Percentiles rank a stretch among this genome's conserved stretches.
Evolutionary conservation across 805 yeast species (phyloP).

Genomic region (Kazachstania africana): DNA sequence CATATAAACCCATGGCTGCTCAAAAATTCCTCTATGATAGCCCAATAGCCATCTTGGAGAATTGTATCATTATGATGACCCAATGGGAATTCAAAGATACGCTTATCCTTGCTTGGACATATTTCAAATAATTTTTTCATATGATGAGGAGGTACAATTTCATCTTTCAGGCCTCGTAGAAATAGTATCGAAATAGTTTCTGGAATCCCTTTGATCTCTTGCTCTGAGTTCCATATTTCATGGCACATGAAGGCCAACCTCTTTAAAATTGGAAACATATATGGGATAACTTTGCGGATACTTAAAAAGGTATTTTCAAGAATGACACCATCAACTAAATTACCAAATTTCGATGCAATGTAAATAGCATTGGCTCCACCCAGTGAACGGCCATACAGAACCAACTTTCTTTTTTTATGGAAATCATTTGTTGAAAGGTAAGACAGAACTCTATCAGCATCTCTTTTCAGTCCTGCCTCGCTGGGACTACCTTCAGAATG

Average conservation of each 20-base stretch:
- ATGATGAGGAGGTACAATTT: constrained; percentile 82
- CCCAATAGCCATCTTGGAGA: constrained; percentile 69
- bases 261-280: constrained; percentile 56
- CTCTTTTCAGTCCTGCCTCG: constrained; percentile 71
- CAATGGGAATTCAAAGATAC: constrained; percentile 40
- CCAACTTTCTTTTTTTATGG: constrained; percentile 35
- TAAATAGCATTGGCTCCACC: constrained; percentile 94
- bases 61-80: constrained; percentile 81
- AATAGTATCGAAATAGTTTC: constrained; percentile 53
- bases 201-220: constrained; percentile 39
- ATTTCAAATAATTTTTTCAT: constrained; percentile 49
- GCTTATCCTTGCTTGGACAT: constrained; percentile 40
- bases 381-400: constrained; percentile 77
- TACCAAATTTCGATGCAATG: constrained; percentile 50
- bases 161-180: constrained; percentile 67
- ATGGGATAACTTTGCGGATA: constrained; percentile 59
- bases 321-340: constrained; percentile 48
- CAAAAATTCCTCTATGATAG: constrained; percentile 44
- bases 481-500: constrained; percentile 61
- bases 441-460: constrained; percentile 61
- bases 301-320: constrained; percentile 81
- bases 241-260: constrained; percentile 53
- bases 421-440: constrained; percentile 44
- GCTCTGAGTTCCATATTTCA: constrained; percentile 75
- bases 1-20: constrained; percentile 24